Evolutionary conservation across 345 rosid species (phyloP).

Genomic region (Acer negundo): DNA sequence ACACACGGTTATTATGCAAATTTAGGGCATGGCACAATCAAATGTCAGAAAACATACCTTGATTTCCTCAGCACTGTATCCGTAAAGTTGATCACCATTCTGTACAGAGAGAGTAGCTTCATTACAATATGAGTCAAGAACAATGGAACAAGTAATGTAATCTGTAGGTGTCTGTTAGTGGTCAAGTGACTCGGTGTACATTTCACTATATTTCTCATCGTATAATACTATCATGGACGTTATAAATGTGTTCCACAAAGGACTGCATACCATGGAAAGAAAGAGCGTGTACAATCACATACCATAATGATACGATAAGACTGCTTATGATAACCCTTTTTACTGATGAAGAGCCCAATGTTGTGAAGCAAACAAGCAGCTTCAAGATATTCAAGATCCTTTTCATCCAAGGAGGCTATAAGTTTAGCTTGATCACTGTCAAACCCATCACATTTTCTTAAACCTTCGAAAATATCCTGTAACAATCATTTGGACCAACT

Average conservation of each 20-base stretch:
- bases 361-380: constrained; percentile 82
- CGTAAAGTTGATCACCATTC: constrained; percentile 62
- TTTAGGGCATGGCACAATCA: constrained; percentile 3
- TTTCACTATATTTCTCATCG: background rate
- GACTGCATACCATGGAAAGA: background rate
- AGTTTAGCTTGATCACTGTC: constrained; percentile 27
- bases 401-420: constrained; percentile 36
- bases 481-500: constrained; percentile 14
- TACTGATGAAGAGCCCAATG: constrained; percentile 53
- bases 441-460: constrained; percentile 45
- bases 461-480: constrained; percentile 63
- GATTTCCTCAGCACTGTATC: constrained; percentile 60
- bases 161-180: background rate
- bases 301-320: constrained; percentile 65
- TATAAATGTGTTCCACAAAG: background rate
- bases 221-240: background rate
- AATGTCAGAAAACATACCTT: constrained; percentile 45
- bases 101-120: constrained; percentile 27
- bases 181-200: background rate
- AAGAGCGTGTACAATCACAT: background rate
- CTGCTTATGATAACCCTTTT: constrained; percentile 79
- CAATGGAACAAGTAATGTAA: background rate
- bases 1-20: background rate
- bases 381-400: constrained; percentile 67
- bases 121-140: constrained; percentile 17